Base-by-base conservation (phyloP, 495 filamentous ascomycete species). In the Apiosordaria backusii region DNA sequence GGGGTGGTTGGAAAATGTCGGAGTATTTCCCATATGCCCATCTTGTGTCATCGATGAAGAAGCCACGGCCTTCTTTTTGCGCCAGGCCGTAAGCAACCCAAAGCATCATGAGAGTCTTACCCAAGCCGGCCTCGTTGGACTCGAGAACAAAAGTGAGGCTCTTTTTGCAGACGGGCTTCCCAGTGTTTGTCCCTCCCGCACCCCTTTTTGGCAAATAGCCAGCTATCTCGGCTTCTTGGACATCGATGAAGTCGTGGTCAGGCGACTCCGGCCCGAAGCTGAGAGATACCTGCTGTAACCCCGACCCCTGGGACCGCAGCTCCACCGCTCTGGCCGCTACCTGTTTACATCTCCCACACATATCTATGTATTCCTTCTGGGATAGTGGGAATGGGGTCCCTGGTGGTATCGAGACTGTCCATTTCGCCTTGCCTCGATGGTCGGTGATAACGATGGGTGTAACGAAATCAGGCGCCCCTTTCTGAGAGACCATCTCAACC, bases 71-170 rank as follows among this genome's bases (percentile, higher is more conserved):
- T 72, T 93, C 89, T 60, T 85, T 82, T 70, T 86, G 77, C 4
- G 90, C 90, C 45, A 93, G 76, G 13, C 89, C 90, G 67, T 92
- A 93, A 23, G 90, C 86, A 67, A 85, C 87, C 89, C 90, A 93
- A 45, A 93, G 68, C 73, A 87, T 83, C 81, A 93, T 81, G 65
- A 93, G 71, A 0, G 88, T 84, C 45, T 83, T 86, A 7, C 90
- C 90, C 4, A 93, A 74, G 15, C 89, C 90, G 3, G 87, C 87
- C 65, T 90, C 86, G 5, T 76, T 66, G 15, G 88, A 84, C 70
- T 91, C 88, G 67, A 93, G 78, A 7, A 89, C 80, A 67, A 88
- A 92, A 0, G 89, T 93, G 65, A 93, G 74, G 63, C 83, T 90
- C 62, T 76, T 84, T 62, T 86, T 80, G 73, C 90, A 93, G 7